Conservation (phyloP, 352 stramenopile genomes). For the Globisporangium perplexum region DNA sequence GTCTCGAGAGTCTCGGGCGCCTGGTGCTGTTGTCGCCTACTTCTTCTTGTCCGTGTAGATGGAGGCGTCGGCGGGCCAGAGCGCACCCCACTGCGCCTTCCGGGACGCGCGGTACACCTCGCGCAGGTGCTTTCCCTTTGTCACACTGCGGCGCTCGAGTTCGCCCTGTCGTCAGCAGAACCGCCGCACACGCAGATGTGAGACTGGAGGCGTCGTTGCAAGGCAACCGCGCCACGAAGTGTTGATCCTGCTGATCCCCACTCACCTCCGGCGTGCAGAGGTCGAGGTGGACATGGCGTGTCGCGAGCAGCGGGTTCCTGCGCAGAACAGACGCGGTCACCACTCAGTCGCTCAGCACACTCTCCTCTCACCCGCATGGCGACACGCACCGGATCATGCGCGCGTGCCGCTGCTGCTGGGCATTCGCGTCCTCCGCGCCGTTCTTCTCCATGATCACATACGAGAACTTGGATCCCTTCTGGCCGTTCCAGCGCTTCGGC, state of each 20-base stretch:
- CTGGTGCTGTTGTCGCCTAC: neutral
- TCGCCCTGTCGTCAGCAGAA: conserved; percentile 33
- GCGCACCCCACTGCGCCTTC: conserved; percentile 77
- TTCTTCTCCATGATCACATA: conserved; percentile 82
- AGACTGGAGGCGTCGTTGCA: neutral
- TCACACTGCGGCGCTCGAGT: conserved; percentile 74
- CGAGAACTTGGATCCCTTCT: conserved; percentile 85
- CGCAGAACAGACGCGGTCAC: neutral
- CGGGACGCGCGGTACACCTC: conserved; percentile 79
- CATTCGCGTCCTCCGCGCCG: conserved; percentile 16
- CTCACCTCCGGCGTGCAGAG: conserved; percentile 71
- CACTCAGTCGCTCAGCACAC: neutral
- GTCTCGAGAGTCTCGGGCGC: too few relatives aligned
- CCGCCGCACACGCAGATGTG: conserved; percentile 2
- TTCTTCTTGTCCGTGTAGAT: conserved; percentile 51
- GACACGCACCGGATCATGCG: conserved; percentile 50
- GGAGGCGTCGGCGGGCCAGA: conserved; percentile 63
- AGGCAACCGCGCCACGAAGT: neutral
- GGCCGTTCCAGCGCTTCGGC: conserved; percentile 75
- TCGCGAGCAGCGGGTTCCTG: conserved; percentile 61
- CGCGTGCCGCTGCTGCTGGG: conserved; percentile 25
- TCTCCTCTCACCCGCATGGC: too few relatives aligned
- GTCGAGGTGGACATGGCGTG: conserved; percentile 76
- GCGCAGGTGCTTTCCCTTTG: conserved; percentile 62
- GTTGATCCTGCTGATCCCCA: too few relatives aligned